A percentile compares a stretch with the other conserved stretches of the same genome.
Evolutionary conservation across 106 monocot species (phyloP).

Genomic region (Platanthera zijinensis): DNA sequence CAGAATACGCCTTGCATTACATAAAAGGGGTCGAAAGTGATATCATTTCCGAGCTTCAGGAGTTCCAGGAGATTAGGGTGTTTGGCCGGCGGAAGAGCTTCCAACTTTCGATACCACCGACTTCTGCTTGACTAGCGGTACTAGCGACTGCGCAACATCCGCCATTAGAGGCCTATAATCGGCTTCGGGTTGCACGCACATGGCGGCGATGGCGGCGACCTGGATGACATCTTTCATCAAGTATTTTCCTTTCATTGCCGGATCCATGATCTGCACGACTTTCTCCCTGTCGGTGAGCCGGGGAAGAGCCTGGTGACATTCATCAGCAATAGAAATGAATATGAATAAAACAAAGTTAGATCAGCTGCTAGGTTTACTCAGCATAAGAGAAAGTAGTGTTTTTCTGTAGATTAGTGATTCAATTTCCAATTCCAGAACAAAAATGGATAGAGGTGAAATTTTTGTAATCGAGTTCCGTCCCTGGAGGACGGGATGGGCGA

Average conservation of each 20-base stretch:
- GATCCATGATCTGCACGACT: constrained; percentile 77
- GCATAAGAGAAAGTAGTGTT: not conserved
- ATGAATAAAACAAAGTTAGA: not conserved
- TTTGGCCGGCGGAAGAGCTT: constrained; percentile 29
- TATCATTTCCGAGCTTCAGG: constrained; percentile 14
- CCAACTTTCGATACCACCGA: constrained; percentile 29
- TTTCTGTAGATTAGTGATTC: not conserved
- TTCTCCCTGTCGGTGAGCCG: constrained; percentile 85
- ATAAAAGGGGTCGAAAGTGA: not conserved
- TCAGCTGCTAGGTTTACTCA: not conserved
- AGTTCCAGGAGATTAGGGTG: constrained; percentile 15
- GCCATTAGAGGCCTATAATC: constrained; percentile 99
- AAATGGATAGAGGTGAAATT: too few species aligned
- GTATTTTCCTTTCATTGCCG: constrained; percentile 80
- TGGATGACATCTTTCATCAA: constrained; percentile 87
- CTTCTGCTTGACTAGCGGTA: constrained; percentile 83
- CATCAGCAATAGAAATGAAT: not conserved
- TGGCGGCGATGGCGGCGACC: constrained; percentile 96
- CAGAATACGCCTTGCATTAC: too few species aligned
- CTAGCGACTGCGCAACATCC: constrained; percentile 88
- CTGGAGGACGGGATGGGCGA: not conserved
- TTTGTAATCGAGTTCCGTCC: too few species aligned
- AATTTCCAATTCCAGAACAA: too few species aligned
- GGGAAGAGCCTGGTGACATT: constrained; percentile 54
- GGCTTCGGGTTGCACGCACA: constrained; percentile 96